Evolutionary conservation across 2,329 filamentous ascomycete species (phyloP), one percentile per base, ranked within the genome.

Genomic region (Aspergillus neoniger): DNA sequence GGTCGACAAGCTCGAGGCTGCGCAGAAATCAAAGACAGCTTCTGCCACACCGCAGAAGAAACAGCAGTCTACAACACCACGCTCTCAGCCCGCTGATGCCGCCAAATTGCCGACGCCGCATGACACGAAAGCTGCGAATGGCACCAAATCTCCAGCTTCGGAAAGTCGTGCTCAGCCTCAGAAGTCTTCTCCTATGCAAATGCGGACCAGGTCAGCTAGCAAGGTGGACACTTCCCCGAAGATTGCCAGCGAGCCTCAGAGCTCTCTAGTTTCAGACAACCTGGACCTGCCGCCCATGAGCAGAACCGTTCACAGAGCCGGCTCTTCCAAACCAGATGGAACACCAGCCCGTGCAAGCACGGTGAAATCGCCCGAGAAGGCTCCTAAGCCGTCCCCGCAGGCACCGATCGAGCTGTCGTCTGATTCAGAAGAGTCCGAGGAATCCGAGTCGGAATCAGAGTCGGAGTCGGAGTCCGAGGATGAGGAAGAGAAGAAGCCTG

Each of bases 1-100:
- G 28, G 30, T 66, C 23, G 51, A 60, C 17, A 61, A 63, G 19
- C 50, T 60, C 14, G 64, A 67, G 25, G 52, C 59, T 14, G 28
- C 58, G 3, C 53, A 57, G 59, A 47, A 36, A 14, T 6, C 28
- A 1, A 62, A 53, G 14, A 4, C 25, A 21, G 44, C 43, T 32
- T 30, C 41, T 47, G n/a, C n/a, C n/a, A 17, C 55, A 21, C 51
- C 50, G 7, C 25, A 57, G 21, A 23, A 17, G 32, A 62, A 47
- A 39, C 57, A 21, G 15, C 10, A 14, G 3, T n/a, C 23, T 17
- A 49, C 21, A 1, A 49, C 44, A 19, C 23, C 44, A 17, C 15
- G 44, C 15, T 30, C 44, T 23, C 44, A 49, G 4, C 23, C 23
- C 14, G 15, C 23, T 25, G 44, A 49, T 21, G 44, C 25, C 23